Percentiles rank a stretch among this genome's conserved stretches.
Conservation (phyloP, 768 basidiomycete genomes). For the Myochromella boudieri region DNA sequence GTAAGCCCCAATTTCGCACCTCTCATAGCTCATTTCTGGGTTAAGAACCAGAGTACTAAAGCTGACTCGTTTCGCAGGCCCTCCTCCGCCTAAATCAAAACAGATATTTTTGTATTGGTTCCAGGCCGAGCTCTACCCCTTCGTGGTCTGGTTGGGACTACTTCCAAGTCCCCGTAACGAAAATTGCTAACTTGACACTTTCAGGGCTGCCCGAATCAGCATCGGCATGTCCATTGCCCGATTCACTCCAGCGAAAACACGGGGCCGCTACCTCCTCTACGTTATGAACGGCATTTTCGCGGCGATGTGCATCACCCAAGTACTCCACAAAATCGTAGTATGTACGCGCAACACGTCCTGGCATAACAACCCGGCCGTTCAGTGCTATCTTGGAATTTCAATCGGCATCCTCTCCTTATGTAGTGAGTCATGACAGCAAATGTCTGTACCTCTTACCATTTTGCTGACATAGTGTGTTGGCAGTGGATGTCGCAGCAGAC, state of each 20-base stretch:
- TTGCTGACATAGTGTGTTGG: background rate
- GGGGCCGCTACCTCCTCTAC: conserved; percentile 4
- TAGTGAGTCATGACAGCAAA: conserved; percentile 13
- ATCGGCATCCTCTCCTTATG: conserved; percentile 12
- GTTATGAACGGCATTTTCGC: conserved; percentile 9
- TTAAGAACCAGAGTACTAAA: too few species aligned
- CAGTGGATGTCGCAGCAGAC: conserved; percentile 26
- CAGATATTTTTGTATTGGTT: conserved; percentile 14
- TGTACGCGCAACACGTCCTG: conserved; percentile 12
- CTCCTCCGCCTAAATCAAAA: background rate
- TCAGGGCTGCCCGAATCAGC: conserved; percentile 19
- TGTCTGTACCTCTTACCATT: background rate
- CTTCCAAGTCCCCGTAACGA: background rate
- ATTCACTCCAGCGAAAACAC: conserved; percentile 9
- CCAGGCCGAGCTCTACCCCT: conserved; percentile 1
- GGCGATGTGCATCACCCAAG: conserved; percentile 7
- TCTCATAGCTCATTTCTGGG: too few species aligned
- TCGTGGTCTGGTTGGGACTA: conserved; percentile 14
- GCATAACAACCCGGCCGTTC: conserved; percentile 10
- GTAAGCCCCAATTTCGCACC: background rate
- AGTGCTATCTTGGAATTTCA: conserved; percentile 11
- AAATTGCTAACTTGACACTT: background rate
- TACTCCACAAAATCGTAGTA: conserved; percentile 13
- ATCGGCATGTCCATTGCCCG: conserved; percentile 20
- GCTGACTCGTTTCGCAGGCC: too few species aligned